These are phyloP conservation scores for Lantana camara DNA, from an alignment of 257 asterid genomes.

Conservation along the genomic window DNA sequence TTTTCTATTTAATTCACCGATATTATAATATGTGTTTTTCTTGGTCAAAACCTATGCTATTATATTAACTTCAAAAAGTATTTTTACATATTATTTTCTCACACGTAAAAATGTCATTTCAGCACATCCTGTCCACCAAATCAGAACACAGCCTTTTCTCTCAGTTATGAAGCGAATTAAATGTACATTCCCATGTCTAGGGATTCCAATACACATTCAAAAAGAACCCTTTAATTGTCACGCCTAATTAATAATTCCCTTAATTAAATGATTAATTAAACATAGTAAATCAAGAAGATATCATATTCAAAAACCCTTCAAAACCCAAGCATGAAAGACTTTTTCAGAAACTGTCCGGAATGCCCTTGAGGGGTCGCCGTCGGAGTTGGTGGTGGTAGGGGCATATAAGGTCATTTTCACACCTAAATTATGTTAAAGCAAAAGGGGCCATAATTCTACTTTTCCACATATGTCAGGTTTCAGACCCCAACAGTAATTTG, in stretches of 20 bases:
- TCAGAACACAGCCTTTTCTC: constrained; percentile 46
- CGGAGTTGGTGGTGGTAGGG: constrained; percentile 37
- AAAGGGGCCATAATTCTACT: constrained; percentile 60
- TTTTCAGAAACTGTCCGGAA: constrained; percentile 43
- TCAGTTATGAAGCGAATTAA: no score
- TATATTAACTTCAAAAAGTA: no score
- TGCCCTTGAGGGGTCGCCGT: constrained; percentile 61
- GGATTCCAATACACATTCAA: constrained; percentile 42
- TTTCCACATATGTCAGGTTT: constrained; percentile 40
- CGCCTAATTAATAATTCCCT: constrained; percentile 56
- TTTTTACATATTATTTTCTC: no score
- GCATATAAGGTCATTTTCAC: constrained; percentile 38
- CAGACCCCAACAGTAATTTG: constrained; percentile 40
- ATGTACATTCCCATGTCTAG: constrained; percentile 50
- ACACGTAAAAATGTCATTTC: constrained; percentile 3
- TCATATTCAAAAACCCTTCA: constrained; percentile 9
- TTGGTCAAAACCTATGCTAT: no score
- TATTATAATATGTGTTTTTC: no score
- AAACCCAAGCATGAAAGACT: constrained; percentile 20
- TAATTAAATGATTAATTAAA: constrained; percentile 27
- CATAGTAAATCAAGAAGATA: constrained; percentile 29
- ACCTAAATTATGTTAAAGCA: constrained; percentile 36
- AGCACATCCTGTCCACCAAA: constrained; percentile 31
- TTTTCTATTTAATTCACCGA: no score
- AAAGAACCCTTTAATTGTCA: constrained; percentile 39